These are phyloP conservation scores for Aphanomyces astaci DNA, from an alignment of 352 stramenopile species.

Conservation along the genomic window DNA sequence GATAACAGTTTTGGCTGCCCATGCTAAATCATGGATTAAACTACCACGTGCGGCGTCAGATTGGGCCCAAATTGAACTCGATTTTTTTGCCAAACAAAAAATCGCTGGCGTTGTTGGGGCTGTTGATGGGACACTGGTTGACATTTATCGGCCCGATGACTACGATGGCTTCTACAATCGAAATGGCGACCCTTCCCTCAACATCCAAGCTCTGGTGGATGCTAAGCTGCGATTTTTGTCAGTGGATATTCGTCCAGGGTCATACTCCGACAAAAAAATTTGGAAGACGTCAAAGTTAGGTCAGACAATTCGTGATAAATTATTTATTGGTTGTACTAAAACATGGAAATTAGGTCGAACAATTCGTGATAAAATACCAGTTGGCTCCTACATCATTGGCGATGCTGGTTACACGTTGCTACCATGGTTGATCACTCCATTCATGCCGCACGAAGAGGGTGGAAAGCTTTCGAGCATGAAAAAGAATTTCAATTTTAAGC, in stretches of 20 bases:
- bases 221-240: neutral
- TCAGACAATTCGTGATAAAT: too few relatives aligned
- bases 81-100: neutral
- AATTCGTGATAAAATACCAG: neutral
- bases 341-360: neutral
- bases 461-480: neutral
- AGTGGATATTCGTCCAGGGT: conserved; percentile 2
- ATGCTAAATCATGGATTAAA: neutral
- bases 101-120: neutral
- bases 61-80: neutral
- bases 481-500: neutral
- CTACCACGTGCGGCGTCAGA: neutral
- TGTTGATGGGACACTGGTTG: too few relatives aligned
- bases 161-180: too few relatives aligned
- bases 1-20: neutral
- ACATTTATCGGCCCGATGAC: too few relatives aligned
- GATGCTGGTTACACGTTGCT: too few relatives aligned
- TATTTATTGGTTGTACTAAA: too few relatives aligned
- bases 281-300: conserved; percentile 8
- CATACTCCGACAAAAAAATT: conserved; percentile 1
- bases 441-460: too few relatives aligned
- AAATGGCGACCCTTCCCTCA: too few relatives aligned
- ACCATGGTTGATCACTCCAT: too few relatives aligned
- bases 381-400: conserved; percentile 1
- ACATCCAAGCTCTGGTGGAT: neutral